A percentile compares a stretch with the other conserved stretches of the same genome.
These are phyloP conservation scores for Fusarium succisae DNA, from an alignment of 2,329 filamentous ascomycete species.

Conservation along the genomic window DNA sequence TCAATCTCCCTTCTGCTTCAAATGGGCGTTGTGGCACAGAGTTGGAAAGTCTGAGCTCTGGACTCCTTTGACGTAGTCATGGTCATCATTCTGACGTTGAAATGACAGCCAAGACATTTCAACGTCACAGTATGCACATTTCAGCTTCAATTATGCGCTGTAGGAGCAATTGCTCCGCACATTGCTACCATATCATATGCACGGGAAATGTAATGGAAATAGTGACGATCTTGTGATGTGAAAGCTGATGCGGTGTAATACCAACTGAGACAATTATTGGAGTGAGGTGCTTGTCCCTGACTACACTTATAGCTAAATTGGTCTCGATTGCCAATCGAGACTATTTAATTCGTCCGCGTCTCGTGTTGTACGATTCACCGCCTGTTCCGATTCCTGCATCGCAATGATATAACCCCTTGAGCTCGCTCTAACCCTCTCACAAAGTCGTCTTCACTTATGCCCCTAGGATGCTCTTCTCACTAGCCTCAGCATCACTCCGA, in stretches of 20 bases:
- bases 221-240: constrained; percentile 18
- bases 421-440: no score
- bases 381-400: not conserved
- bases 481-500: not conserved
- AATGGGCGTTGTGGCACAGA: accelerated
- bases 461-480: constrained; percentile 13
- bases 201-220: not conserved
- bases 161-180: not conserved
- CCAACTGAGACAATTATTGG: not conserved
- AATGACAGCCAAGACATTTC: not conserved
- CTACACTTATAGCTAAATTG: no score
- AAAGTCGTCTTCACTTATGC: not conserved
- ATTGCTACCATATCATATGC: not conserved
- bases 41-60: not conserved
- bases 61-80: not conserved
- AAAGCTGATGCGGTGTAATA: not conserved
- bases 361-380: not conserved
- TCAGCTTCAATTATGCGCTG: not conserved
- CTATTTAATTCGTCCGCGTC: not conserved
- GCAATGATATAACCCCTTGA: not conserved
- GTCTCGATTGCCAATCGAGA: not conserved
- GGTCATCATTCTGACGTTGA: constrained; percentile 15
- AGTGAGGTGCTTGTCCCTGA: no score
- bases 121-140: not conserved
- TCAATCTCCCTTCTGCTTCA: not conserved